Conservation (phyloP, 768 basidiomycete genomes). For the Termitomyces sp. region DNA sequence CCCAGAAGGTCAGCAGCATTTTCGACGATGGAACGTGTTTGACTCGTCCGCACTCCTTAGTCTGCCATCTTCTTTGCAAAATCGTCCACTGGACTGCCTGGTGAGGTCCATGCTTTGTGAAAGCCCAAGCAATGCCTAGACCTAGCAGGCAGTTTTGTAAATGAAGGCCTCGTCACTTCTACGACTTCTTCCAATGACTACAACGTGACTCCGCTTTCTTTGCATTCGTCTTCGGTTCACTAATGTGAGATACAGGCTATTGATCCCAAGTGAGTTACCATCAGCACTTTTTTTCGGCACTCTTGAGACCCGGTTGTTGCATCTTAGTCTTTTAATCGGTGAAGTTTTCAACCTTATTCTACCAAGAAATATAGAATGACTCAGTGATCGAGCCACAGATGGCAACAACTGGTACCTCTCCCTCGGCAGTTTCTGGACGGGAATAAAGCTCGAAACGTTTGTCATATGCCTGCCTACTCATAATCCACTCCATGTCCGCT, state of each 20-base stretch:
- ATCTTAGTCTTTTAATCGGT: constrained; percentile 5
- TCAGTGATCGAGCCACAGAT: neutral
- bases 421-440: constrained; percentile 54
- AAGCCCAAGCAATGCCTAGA: neutral
- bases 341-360: neutral
- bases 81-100: constrained; percentile 44
- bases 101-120: constrained; percentile 14
- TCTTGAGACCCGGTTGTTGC: neutral
- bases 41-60: constrained; percentile 17
- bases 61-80: constrained; percentile 54
- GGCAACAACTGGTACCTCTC: constrained; percentile 44
- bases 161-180: constrained; percentile 45
- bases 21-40: neutral
- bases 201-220: constrained; percentile 26
- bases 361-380: neutral
- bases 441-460: constrained; percentile 35
- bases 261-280: constrained; percentile 6
- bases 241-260: constrained; percentile 1
- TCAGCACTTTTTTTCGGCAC: neutral
- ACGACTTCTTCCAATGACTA: constrained; percentile 34
- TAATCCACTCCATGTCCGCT: neutral
- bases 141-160: constrained; percentile 34
- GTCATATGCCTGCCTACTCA: neutral
- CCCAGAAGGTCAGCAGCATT: constrained; percentile 33
- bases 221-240: neutral